Evolutionary conservation across 2,329 filamentous ascomycete genomes (phyloP).

Genomic region (Myriosclerotinia scirpicola): DNA sequence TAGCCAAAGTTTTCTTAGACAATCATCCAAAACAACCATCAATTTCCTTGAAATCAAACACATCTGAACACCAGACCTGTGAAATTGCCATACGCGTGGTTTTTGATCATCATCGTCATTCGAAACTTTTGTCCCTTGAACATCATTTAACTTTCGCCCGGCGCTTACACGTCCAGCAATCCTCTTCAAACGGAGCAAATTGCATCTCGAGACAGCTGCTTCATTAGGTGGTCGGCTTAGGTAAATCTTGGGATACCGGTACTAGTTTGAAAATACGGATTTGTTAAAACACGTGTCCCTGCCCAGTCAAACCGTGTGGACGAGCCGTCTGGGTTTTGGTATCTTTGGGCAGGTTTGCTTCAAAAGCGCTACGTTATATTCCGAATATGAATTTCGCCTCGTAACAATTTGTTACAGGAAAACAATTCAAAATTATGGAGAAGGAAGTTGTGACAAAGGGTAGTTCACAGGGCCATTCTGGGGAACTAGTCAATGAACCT

Average conservation of each 20-base stretch:
- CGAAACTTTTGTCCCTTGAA: neutral
- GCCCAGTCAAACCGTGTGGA: neutral
- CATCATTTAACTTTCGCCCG: neutral
- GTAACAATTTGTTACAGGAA: neutral
- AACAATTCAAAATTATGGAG: constrained; percentile 10
- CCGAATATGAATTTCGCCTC: neutral
- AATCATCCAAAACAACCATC: neutral
- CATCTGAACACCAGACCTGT: neutral
- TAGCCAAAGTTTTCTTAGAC: neutral
- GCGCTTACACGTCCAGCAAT: neutral
- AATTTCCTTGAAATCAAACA: neutral
- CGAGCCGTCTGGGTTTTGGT: neutral
- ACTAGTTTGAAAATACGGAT: neutral
- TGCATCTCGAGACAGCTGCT: neutral
- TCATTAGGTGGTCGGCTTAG: neutral
- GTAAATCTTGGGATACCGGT: too few species aligned
- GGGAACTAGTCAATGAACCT: constrained; percentile 8
- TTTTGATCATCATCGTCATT: neutral
- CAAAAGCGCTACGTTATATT: neutral
- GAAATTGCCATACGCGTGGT: too few species aligned
- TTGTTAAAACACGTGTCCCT: constrained; percentile 7
- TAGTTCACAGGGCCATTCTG: neutral
- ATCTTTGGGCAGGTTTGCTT: neutral
- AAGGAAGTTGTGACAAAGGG: neutral
- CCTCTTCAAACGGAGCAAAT: neutral